Conservation (phyloP, 352 stramenopile species). For the Phytophthora uliginosa region DNA sequence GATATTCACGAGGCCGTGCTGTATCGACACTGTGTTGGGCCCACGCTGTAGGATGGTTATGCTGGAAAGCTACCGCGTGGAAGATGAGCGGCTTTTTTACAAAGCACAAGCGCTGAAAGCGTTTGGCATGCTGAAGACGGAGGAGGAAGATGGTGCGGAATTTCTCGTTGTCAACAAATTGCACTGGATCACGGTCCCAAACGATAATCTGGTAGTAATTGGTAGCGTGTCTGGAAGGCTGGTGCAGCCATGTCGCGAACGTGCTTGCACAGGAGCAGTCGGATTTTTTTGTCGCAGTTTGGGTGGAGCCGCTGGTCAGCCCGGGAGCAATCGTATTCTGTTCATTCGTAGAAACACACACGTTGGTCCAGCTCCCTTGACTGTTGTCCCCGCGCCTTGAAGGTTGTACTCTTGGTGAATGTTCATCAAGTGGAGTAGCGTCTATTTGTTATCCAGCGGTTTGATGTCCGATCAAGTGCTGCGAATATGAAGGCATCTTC, state of each 20-base stretch:
- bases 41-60: constrained; percentile 23
- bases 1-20: constrained; percentile 16
- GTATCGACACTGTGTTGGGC: constrained; percentile 21
- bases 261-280: neutral
- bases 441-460: neutral
- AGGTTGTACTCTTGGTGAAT: neutral
- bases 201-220: constrained; percentile 15
- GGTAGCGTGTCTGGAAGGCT: constrained; percentile 12
- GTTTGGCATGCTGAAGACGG: constrained; percentile 25
- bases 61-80: constrained; percentile 18
- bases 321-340: neutral
- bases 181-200: constrained; percentile 12
- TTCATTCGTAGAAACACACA: neutral
- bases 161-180: constrained; percentile 20
- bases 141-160: constrained; percentile 16
- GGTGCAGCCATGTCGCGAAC: constrained; percentile 11
- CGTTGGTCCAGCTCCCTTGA: neutral
- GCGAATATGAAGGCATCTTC: neutral
- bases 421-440: neutral
- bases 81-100: constrained; percentile 20
- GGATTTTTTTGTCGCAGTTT: constrained; percentile 12
- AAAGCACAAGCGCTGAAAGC: constrained; percentile 19
- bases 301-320: neutral
- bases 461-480: neutral
- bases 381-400: neutral